phyloP scores from a whole-genome alignment of 2,329 filamentous ascomycete species.

The Arachnopeziza araneosa region DNA sequence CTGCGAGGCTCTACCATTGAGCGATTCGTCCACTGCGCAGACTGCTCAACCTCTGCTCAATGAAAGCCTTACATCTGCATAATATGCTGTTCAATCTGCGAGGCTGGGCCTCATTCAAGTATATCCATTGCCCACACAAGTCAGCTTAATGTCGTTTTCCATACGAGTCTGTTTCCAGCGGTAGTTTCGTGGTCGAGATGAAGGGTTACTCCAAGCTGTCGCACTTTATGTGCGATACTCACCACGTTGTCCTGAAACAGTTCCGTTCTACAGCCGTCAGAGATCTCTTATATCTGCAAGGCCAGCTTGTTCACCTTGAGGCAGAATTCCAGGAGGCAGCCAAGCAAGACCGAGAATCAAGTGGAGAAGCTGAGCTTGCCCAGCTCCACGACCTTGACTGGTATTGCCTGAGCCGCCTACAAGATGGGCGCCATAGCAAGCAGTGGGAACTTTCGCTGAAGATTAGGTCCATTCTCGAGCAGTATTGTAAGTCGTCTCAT shows the following conservation, averaged over 20 bases:
- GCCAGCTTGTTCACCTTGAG: conserved; percentile 1
- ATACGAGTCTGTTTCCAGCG: background rate
- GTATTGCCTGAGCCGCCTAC: background rate
- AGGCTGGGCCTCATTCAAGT: background rate
- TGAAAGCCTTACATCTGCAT: background rate
- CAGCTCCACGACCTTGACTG: background rate
- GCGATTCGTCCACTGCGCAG: background rate
- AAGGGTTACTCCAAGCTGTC: background rate
- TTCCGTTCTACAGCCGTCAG: background rate
- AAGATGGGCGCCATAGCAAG: background rate
- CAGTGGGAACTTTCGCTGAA: background rate
- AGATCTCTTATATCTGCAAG: conserved; percentile 2
- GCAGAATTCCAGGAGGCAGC: background rate
- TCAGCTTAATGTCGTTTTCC: background rate
- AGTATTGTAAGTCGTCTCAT: background rate
- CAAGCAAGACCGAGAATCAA: background rate
- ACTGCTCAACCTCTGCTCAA: background rate
- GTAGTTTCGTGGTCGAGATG: background rate
- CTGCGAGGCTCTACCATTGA: background rate
- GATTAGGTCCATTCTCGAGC: background rate
- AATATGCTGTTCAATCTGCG: background rate
- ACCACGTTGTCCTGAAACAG: background rate
- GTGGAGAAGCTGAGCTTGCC: background rate
- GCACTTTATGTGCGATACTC: background rate
- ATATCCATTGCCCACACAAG: background rate